Evolutionary conservation across 129 eudicot species (phyloP).

Genomic region (Mikania micrantha): DNA sequence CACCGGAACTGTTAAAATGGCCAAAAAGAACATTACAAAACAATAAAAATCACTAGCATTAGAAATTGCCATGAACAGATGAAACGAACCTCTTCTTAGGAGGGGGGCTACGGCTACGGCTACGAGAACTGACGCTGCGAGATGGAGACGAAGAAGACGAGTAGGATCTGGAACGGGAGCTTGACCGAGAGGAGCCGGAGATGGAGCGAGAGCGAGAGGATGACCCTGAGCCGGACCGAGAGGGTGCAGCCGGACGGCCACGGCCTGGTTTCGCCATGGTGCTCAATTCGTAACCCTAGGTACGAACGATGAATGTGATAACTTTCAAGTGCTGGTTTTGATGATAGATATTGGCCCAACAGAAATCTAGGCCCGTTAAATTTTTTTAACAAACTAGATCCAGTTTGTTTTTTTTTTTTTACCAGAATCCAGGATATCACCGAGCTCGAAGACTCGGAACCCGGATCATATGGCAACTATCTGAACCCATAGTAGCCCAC

Average conservation of each 20-base stretch:
- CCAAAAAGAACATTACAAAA: background rate
- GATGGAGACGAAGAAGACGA: constrained; percentile 60
- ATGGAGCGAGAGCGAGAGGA: constrained; percentile 12
- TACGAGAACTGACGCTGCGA: constrained; percentile 57
- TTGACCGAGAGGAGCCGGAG: constrained; percentile 31
- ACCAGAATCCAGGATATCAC: no score
- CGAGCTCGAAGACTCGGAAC: no score
- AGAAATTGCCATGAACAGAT: background rate
- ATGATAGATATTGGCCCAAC: background rate
- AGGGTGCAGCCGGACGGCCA: constrained; percentile 48
- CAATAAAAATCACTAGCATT: background rate
- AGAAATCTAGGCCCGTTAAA: no score
- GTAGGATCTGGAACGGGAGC: constrained; percentile 49
- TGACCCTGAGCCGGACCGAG: constrained; percentile 35
- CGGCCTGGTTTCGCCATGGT: constrained; percentile 80
- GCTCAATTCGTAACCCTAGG: constrained; percentile 40
- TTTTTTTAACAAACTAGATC: no score
- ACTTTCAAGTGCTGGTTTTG: background rate
- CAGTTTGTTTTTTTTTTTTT: background rate
- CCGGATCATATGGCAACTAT: no score
- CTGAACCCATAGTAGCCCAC: no score
- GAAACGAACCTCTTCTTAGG: constrained; percentile 26
- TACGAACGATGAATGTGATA: background rate
- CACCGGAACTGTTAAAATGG: constrained; percentile 60
- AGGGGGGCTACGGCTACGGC: constrained; percentile 60